Conservation (phyloP, 1,284 basidiomycete species). For the Malassezia vespertilionis region DNA sequence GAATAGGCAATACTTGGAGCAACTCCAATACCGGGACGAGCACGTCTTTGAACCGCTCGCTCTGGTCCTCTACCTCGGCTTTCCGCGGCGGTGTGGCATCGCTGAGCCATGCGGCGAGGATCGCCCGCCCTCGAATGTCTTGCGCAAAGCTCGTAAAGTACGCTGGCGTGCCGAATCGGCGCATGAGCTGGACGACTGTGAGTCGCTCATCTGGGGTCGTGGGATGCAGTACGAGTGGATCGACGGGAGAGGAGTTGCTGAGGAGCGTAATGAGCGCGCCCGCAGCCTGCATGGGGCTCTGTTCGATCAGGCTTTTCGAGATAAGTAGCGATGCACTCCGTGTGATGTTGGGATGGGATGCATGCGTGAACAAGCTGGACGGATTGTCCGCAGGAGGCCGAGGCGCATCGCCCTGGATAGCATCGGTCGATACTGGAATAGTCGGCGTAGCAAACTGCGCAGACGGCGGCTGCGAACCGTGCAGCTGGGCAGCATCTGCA, state of each 20-base stretch:
- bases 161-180: slow-evolving; percentile 1
- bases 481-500: no score
- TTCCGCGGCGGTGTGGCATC: slow-evolving; percentile 18
- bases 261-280: slow-evolving; percentile 12
- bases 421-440: no score
- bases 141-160: slow-evolving; percentile 8
- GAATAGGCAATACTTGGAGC: slow-evolving; percentile 21
- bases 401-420: no score
- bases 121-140: slow-evolving; percentile 11
- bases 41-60: slow-evolving; percentile 22
- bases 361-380: not conserved
- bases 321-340: not conserved
- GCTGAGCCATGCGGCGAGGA: slow-evolving; percentile 13
- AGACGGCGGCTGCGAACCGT: no score
- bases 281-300: slow-evolving; percentile 11
- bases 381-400: no score
- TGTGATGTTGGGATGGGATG: not conserved
- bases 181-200: slow-evolving; percentile 4
- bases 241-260: not conserved
- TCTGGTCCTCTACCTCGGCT: slow-evolving; percentile 20
- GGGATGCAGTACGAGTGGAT: not conserved
- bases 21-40: slow-evolving; percentile 24
- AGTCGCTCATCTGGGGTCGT: slow-evolving; percentile 10
- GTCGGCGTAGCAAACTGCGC: no score
- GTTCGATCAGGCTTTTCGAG: slow-evolving; percentile 6